Conservation (phyloP, 139 green algal species). For the Chlorella sp. region DNA sequence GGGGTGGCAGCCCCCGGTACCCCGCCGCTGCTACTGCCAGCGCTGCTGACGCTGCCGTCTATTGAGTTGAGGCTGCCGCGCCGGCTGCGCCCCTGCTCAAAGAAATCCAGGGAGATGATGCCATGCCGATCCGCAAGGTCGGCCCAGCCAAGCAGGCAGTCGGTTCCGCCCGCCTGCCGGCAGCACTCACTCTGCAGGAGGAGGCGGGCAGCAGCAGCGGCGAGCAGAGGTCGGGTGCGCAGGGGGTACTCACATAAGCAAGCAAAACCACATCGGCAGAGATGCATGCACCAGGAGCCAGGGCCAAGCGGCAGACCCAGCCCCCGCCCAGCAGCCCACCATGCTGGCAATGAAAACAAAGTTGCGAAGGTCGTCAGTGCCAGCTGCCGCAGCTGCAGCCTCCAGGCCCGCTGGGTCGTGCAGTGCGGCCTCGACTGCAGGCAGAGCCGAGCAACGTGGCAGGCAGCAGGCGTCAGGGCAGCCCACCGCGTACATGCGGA, state of each 20-base stretch:
- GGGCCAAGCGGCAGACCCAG: not conserved
- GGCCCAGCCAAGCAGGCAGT: not conserved
- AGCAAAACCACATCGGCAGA: too few species aligned
- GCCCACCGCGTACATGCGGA: too few species aligned
- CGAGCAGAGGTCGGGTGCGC: too few species aligned
- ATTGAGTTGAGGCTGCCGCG: not conserved
- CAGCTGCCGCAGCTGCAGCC: not conserved
- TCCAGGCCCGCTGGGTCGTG: slow-evolving; percentile 5
- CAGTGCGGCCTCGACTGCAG: not conserved
- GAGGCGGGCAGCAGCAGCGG: not conserved
- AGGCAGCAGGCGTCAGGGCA: too few species aligned
- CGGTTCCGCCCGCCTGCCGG: not conserved
- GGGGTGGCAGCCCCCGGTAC: not conserved
- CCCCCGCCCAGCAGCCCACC: not conserved
- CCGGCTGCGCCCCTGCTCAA: not conserved
- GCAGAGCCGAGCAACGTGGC: too few species aligned
- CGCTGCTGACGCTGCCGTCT: not conserved
- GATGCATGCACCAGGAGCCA: not conserved
- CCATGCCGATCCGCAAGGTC: not conserved
- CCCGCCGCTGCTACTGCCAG: not conserved
- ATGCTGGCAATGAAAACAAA: slow-evolving; percentile 25
- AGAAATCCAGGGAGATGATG: slow-evolving; percentile 6
- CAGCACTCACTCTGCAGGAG: not conserved
- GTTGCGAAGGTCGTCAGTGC: not conserved
- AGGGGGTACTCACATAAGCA: too few species aligned